These are phyloP conservation scores for Boletellus sp. DNA, from an alignment of 768 basidiomycete genomes.

Conservation along the genomic window DNA sequence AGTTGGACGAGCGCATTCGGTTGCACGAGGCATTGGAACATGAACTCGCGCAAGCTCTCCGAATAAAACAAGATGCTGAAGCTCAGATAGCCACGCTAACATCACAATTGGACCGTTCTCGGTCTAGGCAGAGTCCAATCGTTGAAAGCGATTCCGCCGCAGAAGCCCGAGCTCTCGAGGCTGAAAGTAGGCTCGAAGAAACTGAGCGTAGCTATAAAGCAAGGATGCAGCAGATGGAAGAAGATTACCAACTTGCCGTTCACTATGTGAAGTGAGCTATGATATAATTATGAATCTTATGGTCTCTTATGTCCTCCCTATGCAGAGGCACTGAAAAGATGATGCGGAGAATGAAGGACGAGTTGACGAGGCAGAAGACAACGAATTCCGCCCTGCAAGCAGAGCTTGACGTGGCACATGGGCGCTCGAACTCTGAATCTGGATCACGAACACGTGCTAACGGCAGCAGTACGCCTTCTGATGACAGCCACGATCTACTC, in stretches of 20 bases:
- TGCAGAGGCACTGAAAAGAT: conserved; percentile 94
- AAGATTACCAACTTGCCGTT: conserved; percentile 94
- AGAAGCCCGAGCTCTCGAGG: conserved; percentile 55
- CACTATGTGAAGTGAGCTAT: conserved; percentile 88
- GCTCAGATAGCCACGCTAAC: conserved; percentile 61
- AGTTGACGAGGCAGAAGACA: conserved; percentile 86
- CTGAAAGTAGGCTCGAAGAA: conserved; percentile 77
- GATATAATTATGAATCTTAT: conserved; percentile 17
- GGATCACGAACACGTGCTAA: conserved; percentile 55
- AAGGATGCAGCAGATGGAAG: conserved; percentile 84
- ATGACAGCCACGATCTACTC: conserved; percentile 62
- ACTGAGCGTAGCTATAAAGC: conserved; percentile 74
- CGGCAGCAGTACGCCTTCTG: conserved; percentile 76
- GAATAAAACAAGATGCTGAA: conserved; percentile 73
- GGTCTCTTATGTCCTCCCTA: conserved; percentile 15
- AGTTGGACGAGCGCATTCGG: conserved; percentile 68
- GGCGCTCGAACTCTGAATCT: conserved; percentile 51
- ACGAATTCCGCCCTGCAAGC: conserved; percentile 74
- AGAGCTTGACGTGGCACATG: conserved; percentile 74
- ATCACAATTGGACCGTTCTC: conserved; percentile 62
- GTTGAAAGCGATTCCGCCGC: conserved; percentile 34
- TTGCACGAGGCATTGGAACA: conserved; percentile 72
- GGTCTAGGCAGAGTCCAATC: conserved; percentile 53
- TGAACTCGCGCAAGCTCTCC: conserved; percentile 62
- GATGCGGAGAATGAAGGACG: conserved; percentile 95